Percentiles rank a stretch among this genome's conserved stretches.
phyloP scores from a whole-genome alignment of 2,329 filamentous ascomycete genomes.

The Xylaria sp. region DNA sequence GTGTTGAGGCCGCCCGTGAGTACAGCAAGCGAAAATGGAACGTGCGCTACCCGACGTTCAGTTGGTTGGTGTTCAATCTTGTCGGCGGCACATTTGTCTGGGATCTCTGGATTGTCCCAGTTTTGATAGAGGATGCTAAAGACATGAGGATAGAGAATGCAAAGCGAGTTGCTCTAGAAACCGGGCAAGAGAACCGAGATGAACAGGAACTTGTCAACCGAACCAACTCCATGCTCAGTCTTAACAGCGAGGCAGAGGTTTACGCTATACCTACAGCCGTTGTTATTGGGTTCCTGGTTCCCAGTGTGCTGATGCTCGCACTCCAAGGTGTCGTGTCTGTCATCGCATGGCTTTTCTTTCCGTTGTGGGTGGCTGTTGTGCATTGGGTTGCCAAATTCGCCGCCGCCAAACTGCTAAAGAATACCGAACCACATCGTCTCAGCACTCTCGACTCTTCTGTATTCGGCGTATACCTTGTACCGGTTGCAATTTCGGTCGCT shows the following conservation, averaged over 20 bases:
- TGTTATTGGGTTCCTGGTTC: slow-evolving; percentile 53
- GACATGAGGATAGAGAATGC: slow-evolving; percentile 36
- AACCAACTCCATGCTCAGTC: slow-evolving; percentile 41
- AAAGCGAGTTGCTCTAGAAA: slow-evolving; percentile 22
- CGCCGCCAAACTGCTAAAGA: slow-evolving; percentile 33
- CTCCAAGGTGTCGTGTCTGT: slow-evolving; percentile 46
- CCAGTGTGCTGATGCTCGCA: slow-evolving; percentile 54
- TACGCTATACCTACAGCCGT: slow-evolving; percentile 61
- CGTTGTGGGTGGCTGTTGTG: slow-evolving; percentile 53
- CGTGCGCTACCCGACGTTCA: slow-evolving; percentile 43
- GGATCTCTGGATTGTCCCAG: slow-evolving; percentile 58
- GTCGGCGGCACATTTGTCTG: slow-evolving; percentile 57
- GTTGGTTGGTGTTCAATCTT: slow-evolving; percentile 56
- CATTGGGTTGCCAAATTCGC: slow-evolving; percentile 44
- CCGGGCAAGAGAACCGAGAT: not conserved
- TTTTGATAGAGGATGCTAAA: slow-evolving; percentile 51
- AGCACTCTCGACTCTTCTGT: slow-evolving; percentile 49
- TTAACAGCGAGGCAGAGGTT: slow-evolving; percentile 56
- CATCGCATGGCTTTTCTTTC: slow-evolving; percentile 58
- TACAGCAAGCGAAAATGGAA: slow-evolving; percentile 43
- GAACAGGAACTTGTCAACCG: slow-evolving; percentile 13
- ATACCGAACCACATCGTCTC: slow-evolving; percentile 47
- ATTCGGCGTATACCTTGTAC: slow-evolving; percentile 52
- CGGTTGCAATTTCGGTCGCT: slow-evolving; percentile 50
- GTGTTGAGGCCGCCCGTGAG: slow-evolving; percentile 55